Base-by-base conservation (phyloP, 2,329 filamentous ascomycete species). In the Verticillium isaacii region DNA sequence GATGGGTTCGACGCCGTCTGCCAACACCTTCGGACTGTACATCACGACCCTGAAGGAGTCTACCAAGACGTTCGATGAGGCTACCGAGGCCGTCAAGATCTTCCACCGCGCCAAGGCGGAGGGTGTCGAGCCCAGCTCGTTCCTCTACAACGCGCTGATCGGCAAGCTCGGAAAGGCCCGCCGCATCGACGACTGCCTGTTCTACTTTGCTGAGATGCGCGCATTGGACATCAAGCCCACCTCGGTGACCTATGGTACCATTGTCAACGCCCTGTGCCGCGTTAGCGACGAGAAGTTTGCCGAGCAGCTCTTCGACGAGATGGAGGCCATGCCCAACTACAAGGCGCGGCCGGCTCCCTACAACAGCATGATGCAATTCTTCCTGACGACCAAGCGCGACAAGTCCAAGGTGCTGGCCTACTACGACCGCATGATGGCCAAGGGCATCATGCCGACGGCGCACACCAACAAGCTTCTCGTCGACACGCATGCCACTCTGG, bases 361-460 rank as follows among this genome's bases (percentile, higher is more conserved):
- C 83, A 97, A 99, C 82, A 96, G 92, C 77, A 91, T 99, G 88
- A 99, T 99, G 87, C 95, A 99, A 74, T 98, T 97, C 80, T 99
- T 98, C 85, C 82, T 98, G 68, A 96, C 92, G 62, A 98, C 94
- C 61, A 98, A 98, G 85, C 92, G 93, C 60, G 94, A 99, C 75
- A 94, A 95, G 78, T 80, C 83, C 75, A 98, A 98, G 86, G 94
- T 97, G 5, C 83, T 99, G 29, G 84, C 89, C 36, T 99, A 98
- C 82, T 98, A 96, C 73, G 89, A 96, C 76, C 91, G 94, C 65
- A 98, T 99, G 95, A 87, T 89, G 73, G 83, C 86, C 25, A 91
- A 89, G 79, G 87, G 89, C 61, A 99, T 99, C 72, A 82, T 90
- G 63, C 94, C 95, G 2, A 98, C 95, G 1, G 90, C 92, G 65